These are phyloP conservation scores for Botrytis porri DNA, from an alignment of 2,329 filamentous ascomycete genomes.

Conservation along the genomic window DNA sequence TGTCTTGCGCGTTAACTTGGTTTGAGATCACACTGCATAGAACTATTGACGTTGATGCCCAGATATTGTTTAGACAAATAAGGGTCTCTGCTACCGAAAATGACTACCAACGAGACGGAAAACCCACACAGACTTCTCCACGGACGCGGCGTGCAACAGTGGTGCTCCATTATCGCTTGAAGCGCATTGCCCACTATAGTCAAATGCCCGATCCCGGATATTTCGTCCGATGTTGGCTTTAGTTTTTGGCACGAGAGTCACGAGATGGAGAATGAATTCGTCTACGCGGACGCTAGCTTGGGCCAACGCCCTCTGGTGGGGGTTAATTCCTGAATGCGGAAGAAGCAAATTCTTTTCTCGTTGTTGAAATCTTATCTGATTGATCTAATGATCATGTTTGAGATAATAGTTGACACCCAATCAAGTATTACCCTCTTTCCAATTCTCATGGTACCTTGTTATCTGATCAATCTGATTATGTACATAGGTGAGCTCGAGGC, in stretches of 20 bases:
- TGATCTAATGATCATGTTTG: not conserved
- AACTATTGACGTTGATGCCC: not conserved
- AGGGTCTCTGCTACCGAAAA: not conserved
- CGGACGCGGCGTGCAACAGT: not conserved
- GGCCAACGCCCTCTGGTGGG: not conserved
- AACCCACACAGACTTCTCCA: not conserved
- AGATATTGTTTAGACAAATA: not conserved
- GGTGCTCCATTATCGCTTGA: not conserved
- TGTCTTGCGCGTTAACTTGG: not conserved
- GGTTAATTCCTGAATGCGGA: not conserved
- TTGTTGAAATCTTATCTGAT: constrained; percentile 3
- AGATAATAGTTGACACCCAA: not conserved
- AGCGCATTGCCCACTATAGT: not conserved
- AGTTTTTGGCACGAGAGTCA: not conserved
- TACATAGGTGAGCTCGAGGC: not conserved
- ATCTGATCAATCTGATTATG: constrained; percentile 14
- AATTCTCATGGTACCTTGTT: not conserved
- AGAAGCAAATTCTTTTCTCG: not conserved
- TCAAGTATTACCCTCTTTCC: not conserved
- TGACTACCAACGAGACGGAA: not conserved
- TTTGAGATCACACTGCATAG: not conserved
- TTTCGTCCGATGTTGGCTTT: not conserved
- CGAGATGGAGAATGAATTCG: not conserved
- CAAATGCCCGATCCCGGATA: not conserved
- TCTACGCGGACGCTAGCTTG: not conserved